Base-by-base conservation (phyloP, 192 early-diverging fungal species). In the Entomortierella chlamydospora region DNA sequence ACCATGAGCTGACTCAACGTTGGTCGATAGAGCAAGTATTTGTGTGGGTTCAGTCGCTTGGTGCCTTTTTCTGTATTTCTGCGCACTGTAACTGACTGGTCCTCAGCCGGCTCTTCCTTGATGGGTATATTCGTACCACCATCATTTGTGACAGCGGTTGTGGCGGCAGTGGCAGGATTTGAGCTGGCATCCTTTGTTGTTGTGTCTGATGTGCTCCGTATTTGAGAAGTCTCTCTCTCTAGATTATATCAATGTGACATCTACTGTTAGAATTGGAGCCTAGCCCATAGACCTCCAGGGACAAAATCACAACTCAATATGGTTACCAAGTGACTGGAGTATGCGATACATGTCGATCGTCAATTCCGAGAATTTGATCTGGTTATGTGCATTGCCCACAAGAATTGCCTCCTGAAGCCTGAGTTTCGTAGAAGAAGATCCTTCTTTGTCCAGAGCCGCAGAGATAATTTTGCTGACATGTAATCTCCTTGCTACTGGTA, bases 321-420 rank as follows among this genome's bases (percentile, higher is more conserved):
- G 13, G 15, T 66, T 64, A 82, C 87, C 98, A n/a, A 99, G 88
- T 34, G 94, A 92, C 72, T 98, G 97, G 29, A 97, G 79, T 71
- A 99, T 93, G 41, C 96, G 92, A 83, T 96, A 97, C 95, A 98
- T 96, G 66, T 99, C 98, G 51, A 98, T 83, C 0, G 95, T 98
- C 37, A 98, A 85, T 81, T 98, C 96, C 0, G 96, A 97, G 78
- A 99, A 99, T 68, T 98, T 98, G 81, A 97, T 96, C 64, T 99
- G 97, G 47, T 94, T 95, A 45, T 94, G 94, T 61, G 93, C 92
- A 79, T 97, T 98, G 28, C 98, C 97, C 49, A 98, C 96, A 37
- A 99, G 84, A 52, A 99, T 97, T 0, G 95, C 97, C 83, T 99
- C 96, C 82, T 98, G 97, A 22, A 99, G 84, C 49, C 87, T 85